phyloP scores from a whole-genome alignment of 129 eudicot genomes.

The Escallonia herrerae region DNA sequence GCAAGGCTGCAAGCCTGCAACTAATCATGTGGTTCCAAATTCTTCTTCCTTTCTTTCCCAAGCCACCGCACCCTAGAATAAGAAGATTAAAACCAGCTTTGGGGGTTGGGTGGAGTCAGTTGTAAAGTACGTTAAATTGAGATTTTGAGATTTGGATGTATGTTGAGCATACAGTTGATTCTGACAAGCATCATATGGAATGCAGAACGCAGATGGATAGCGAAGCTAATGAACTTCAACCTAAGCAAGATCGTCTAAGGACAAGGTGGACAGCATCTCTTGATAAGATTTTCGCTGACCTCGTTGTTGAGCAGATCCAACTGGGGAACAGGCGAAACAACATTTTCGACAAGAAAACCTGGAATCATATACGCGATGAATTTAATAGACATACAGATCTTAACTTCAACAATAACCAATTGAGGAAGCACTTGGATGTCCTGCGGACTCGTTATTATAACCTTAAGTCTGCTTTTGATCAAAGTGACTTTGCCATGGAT shows the following conservation, averaged over 20 bases:
- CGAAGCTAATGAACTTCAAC: slow-evolving; percentile 36
- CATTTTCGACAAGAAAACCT: slow-evolving; percentile 58
- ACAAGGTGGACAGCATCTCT: slow-evolving; percentile 62
- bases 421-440: slow-evolving; percentile 54
- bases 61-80: too few species aligned
- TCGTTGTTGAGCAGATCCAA: slow-evolving; percentile 50
- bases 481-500: slow-evolving; percentile 22
- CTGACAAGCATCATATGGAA: too few species aligned
- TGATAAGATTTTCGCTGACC: slow-evolving; percentile 55
- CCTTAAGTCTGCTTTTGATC: slow-evolving; percentile 35
- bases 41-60: too few species aligned
- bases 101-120: too few species aligned
- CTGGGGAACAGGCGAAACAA: slow-evolving; percentile 46
- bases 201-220: slow-evolving; percentile 36
- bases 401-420: slow-evolving; percentile 47
- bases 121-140: too few species aligned
- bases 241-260: slow-evolving; percentile 55
- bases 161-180: too few species aligned
- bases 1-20: too few species aligned
- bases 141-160: too few species aligned
- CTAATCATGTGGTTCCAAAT: too few species aligned
- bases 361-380: slow-evolving; percentile 49
- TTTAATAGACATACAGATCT: slow-evolving; percentile 45
- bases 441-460: slow-evolving; percentile 37
- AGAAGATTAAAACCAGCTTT: too few species aligned